Evolutionary conservation across 345 rosid genomes (phyloP), one percentile per base, ranked within the genome.

Genomic region (Garcia nutans): DNA sequence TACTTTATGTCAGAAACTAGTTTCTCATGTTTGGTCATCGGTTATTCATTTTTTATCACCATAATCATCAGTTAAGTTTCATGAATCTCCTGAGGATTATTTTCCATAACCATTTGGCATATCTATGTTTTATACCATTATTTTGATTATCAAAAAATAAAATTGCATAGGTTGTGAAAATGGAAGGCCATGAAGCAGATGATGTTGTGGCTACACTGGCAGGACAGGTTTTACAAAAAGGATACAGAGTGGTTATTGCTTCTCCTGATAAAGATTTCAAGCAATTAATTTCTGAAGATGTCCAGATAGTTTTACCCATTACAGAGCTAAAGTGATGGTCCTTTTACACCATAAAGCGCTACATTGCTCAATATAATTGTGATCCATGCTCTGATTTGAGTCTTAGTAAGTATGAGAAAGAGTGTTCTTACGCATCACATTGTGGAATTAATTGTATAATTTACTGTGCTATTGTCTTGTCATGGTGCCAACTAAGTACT

Each of bases 261-360:
- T 95, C 99, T 62, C 99, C 97, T 4, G 99, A 95, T 79, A 95
- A 95, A 87, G 97, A 93, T 84, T 95, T 95, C 75, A 95, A 93
- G 90, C 99, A 95, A 85, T 80, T 95, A 83, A 85, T 95, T 60
- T 93, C 96, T 76, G 96, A 90, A 72, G 88, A 95, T 82, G 94
- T 95, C 80, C 99, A 93, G 65, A 85, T 95, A 74, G 97, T 91
- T 77, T 84, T 90, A 85, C 99, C 99, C 71, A 71, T 93, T 83
- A 69, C 78, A 20, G 97, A 91, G 76, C 82, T 95, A 50, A 78
- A 82, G 8, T 82, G 97, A 78, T 95, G 97, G 97, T 91, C 99
- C 50, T 95, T 95, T 81, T 93, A 95, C 78, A 95, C 99, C 15
- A 58, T 91, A 68, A 90, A 87, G 85, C 90, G 91, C 79, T 95